phyloP scores from a whole-genome alignment of 2,329 filamentous ascomycete genomes.

The Trichoderma semiorbis region DNA sequence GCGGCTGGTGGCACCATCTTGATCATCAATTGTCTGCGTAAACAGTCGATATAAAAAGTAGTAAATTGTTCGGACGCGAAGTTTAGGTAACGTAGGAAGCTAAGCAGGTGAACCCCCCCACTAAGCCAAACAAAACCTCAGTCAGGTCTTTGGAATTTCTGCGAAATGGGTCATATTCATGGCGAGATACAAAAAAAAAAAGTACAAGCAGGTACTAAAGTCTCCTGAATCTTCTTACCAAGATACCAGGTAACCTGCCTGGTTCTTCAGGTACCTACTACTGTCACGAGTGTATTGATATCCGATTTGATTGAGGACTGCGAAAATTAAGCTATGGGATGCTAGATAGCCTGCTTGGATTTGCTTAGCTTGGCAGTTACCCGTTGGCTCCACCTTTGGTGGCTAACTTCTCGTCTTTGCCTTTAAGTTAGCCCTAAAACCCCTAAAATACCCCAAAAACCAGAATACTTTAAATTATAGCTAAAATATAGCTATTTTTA shows the following conservation, averaged over 20 bases:
- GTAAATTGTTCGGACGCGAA: neutral
- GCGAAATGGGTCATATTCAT: neutral
- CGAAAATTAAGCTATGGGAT: neutral
- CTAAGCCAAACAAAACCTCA: neutral
- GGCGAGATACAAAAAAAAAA: neutral
- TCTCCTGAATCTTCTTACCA: neutral
- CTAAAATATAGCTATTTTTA: no score
- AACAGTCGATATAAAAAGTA: neutral
- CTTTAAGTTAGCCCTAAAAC: no score
- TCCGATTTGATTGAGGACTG: neutral
- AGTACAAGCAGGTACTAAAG: neutral
- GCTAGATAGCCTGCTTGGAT: neutral
- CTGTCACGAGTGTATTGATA: neutral
- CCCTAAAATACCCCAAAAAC: no score
- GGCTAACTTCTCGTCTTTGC: no score
- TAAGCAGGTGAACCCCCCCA: neutral
- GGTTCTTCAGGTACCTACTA: neutral
- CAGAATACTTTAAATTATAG: no score
- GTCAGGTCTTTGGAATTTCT: neutral
- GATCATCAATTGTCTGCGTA: neutral
- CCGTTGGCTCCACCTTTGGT: no score
- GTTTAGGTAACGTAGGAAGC: neutral
- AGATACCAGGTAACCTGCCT: neutral
- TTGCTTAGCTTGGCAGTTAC: neutral
- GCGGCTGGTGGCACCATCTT: neutral